Conservation (phyloP, 805 yeast species). For the Barnettozyma vustinii region DNA sequence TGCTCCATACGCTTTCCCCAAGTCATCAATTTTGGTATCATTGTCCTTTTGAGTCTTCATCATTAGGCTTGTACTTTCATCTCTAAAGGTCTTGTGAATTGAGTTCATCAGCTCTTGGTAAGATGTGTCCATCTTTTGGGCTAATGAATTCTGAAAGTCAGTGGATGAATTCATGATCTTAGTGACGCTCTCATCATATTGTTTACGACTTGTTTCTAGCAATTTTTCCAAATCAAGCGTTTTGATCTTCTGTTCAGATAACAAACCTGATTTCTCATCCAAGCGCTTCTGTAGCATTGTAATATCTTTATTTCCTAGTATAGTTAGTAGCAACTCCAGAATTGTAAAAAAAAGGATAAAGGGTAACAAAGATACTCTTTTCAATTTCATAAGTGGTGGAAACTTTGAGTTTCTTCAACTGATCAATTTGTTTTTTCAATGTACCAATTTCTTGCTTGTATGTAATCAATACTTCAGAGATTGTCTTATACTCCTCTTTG, state of each 20-base stretch:
- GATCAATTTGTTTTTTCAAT: conserved; percentile 23
- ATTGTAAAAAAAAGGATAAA: background rate
- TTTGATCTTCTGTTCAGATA: conserved; percentile 42
- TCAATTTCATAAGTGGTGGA: conserved; percentile 20
- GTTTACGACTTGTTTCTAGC: conserved; percentile 16
- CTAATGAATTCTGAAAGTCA: conserved; percentile 1
- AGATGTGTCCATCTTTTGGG: conserved; percentile 6
- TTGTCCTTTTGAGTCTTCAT: background rate
- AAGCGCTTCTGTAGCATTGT: conserved; percentile 30
- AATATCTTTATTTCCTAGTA: conserved; percentile 28
- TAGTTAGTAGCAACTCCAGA: conserved; percentile 15
- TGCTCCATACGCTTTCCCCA: conserved; percentile 5
- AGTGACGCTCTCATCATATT: conserved; percentile 14
- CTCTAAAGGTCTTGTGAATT: background rate
- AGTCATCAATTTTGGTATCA: background rate
- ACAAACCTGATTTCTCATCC: conserved; percentile 39
- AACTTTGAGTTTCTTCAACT: conserved; percentile 22
- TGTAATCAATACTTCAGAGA: conserved; percentile 15
- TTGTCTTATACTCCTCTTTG: conserved; percentile 20
- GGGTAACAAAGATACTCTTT: conserved; percentile 11
- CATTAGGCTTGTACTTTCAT: background rate
- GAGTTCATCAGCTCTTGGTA: background rate
- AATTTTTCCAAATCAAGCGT: conserved; percentile 25
- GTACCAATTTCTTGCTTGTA: conserved; percentile 20
- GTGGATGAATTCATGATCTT: conserved; percentile 1